These are phyloP conservation scores for Fagus sylvatica DNA, from an alignment of 306 rosid genomes.

Conservation along the genomic window DNA sequence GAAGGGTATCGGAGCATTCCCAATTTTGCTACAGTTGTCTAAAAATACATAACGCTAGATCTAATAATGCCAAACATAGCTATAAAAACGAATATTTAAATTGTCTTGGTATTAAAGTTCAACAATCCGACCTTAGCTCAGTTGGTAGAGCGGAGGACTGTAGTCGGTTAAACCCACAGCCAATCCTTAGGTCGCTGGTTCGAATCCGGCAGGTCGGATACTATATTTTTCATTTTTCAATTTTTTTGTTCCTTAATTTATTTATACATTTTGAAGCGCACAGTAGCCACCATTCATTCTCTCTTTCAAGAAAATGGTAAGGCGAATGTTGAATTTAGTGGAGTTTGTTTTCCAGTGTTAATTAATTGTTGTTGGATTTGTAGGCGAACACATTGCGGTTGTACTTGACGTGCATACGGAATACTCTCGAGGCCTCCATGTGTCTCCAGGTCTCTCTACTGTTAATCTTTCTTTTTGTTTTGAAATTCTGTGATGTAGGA, in stretches of 20 bases:
- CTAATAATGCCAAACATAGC: too few relatives aligned
- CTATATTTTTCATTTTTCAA: background rate
- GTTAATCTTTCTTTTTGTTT: too few relatives aligned
- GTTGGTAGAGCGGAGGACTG: slow-evolving; percentile 76
- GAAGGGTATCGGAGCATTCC: too few relatives aligned
- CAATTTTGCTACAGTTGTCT: too few relatives aligned
- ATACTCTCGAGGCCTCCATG: slow-evolving; percentile 95
- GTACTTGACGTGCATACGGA: slow-evolving; percentile 84
- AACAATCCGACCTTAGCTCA: slow-evolving; percentile 52
- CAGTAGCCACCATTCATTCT: slow-evolving; percentile 2
- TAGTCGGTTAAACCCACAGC: slow-evolving; percentile 21
- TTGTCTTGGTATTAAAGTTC: background rate
- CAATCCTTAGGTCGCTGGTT: slow-evolving; percentile 61
- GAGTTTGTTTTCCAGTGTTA: too few relatives aligned
- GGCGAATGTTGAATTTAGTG: too few relatives aligned
- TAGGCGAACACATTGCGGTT: slow-evolving; percentile 69
- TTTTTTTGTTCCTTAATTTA: background rate
- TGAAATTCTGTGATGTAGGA: too few relatives aligned
- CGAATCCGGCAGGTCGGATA: slow-evolving; percentile 59
- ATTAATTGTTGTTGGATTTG: background rate
- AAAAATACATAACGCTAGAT: too few relatives aligned
- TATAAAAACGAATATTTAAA: too few relatives aligned
- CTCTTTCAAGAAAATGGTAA: background rate
- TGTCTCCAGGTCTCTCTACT: slow-evolving; percentile 69
- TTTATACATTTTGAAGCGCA: background rate